Evolutionary conservation across 192 early-diverging fungal species (phyloP).

Genomic region (Backusella australiensis): DNA sequence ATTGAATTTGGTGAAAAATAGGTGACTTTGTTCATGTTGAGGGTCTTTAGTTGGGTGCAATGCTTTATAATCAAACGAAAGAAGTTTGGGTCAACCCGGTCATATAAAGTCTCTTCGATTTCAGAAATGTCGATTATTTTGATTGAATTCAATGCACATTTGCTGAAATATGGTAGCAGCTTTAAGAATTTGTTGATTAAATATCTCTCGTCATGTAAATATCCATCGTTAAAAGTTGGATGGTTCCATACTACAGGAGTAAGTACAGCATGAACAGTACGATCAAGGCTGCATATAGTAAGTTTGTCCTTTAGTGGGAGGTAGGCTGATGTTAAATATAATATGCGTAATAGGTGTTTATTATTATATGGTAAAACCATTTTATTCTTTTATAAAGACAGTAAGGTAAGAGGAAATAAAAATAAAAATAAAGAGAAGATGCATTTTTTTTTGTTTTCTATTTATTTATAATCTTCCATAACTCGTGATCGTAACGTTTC

Average conservation of each 20-base stretch:
- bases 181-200: slow-evolving; percentile 1
- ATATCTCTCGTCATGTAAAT: slow-evolving; percentile 1
- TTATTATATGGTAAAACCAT: not conserved
- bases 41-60: not conserved
- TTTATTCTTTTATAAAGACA: not conserved
- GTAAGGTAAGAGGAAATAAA: not conserved
- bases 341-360: not conserved
- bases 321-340: not conserved
- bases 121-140: not conserved
- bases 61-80: not conserved
- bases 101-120: not conserved
- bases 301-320: not conserved
- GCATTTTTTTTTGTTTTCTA: not conserved
- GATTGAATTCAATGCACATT: not conserved
- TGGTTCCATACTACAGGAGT: not conserved
- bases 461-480: not conserved
- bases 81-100: not conserved
- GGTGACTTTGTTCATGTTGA: not conserved
- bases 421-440: not conserved
- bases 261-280: not conserved
- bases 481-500: slow-evolving; percentile 1
- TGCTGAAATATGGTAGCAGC: not conserved
- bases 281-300: not conserved
- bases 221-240: not conserved
- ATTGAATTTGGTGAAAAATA: not conserved